Evolutionary conservation across 2,329 filamentous ascomycete genomes (phyloP).

Genomic region (Alternaria sp.): DNA sequence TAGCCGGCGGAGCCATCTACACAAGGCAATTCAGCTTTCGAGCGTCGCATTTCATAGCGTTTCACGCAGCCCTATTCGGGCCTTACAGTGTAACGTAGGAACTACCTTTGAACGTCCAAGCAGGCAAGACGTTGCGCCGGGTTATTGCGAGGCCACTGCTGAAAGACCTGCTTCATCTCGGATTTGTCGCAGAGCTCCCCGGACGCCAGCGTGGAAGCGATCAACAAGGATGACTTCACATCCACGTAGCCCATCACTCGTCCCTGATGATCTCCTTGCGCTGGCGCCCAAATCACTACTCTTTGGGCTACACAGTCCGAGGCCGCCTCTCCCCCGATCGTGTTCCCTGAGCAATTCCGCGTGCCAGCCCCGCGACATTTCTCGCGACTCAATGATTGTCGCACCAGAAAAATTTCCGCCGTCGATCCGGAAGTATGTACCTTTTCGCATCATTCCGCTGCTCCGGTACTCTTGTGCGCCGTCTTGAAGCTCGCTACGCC

Average conservation of each 20-base stretch:
- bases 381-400: constrained; percentile 24
- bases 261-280: constrained; percentile 27
- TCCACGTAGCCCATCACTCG: constrained; percentile 13
- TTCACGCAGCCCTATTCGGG: constrained; percentile 28
- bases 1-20: constrained; percentile 32
- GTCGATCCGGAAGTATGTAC: constrained; percentile 20
- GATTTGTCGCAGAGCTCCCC: constrained; percentile 16
- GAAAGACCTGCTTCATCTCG: constrained; percentile 12
- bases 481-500: constrained; percentile 12
- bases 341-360: constrained; percentile 9
- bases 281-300: constrained; percentile 19
- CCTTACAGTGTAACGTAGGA: constrained; percentile 12
- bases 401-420: constrained; percentile 20
- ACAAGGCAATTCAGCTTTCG: constrained; percentile 33
- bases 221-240: constrained; percentile 28
- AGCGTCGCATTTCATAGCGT: constrained; percentile 37
- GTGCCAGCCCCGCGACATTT: constrained; percentile 11
- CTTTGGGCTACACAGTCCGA: constrained; percentile 12
- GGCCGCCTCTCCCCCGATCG: background rate
- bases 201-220: constrained; percentile 24
- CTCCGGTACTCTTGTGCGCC: constrained; percentile 23
- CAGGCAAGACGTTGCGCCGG: constrained; percentile 15
- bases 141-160: constrained; percentile 21
- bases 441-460: constrained; percentile 19
- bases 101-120: constrained; percentile 21